Percentiles rank a stretch among this genome's conserved stretches.
Evolutionary conservation across 768 basidiomycete species (phyloP).

Genomic region (Tephrocybe rancida): DNA sequence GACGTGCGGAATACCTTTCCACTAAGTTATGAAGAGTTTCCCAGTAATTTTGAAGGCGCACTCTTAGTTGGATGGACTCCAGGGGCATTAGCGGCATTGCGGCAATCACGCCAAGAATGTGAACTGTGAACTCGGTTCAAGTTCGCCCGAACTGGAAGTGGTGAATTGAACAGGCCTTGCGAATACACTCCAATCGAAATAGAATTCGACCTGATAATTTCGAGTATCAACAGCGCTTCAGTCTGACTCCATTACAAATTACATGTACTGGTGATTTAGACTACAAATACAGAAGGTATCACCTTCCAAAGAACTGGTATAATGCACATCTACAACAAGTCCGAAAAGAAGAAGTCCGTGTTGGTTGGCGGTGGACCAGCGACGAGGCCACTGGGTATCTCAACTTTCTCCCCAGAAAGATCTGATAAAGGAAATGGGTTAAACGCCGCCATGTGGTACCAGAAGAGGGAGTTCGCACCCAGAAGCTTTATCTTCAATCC

Average conservation of each 20-base stretch:
- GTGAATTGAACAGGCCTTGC: too few relatives aligned
- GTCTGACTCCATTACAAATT: neutral
- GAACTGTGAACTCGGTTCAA: too few relatives aligned
- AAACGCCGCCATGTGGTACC: neutral
- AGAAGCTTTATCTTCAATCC: constrained; percentile 90
- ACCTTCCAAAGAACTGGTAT: neutral
- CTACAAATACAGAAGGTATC: neutral
- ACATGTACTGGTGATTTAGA: neutral
- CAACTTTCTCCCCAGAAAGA: constrained; percentile 86
- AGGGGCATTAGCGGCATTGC: too few relatives aligned
- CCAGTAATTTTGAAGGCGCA: too few relatives aligned
- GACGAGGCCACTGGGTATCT: constrained; percentile 79
- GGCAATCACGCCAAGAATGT: too few relatives aligned
- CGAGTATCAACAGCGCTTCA: constrained; percentile 26
- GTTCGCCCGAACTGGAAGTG: too few relatives aligned
- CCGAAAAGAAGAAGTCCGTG: constrained; percentile 87
- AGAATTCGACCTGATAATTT: constrained; percentile 16
- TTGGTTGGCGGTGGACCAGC: constrained; percentile 81
- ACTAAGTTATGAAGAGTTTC: too few relatives aligned
- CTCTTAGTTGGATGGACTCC: too few relatives aligned
- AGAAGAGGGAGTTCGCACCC: constrained; percentile 45
- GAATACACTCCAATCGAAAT: too few relatives aligned
- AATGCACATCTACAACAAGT: constrained; percentile 37
- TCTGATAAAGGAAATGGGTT: constrained; percentile 45
- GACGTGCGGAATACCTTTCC: too few relatives aligned